phyloP scores from a whole-genome alignment of 2,329 filamentous ascomycete genomes.

The Aspergillus spinulosporus region DNA sequence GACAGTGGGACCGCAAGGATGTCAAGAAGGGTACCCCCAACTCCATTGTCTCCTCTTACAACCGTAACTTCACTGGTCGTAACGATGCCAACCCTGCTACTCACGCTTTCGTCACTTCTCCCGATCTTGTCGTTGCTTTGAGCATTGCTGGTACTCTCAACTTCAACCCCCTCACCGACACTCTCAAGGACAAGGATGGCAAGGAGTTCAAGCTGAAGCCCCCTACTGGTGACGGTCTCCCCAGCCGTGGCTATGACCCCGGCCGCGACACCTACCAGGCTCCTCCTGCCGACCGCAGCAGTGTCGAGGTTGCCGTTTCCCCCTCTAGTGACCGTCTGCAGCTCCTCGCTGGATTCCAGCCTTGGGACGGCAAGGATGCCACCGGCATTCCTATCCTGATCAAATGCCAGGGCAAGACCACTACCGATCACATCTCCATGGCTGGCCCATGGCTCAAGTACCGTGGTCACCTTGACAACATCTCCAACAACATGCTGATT shows the following conservation, averaged over 20 bases:
- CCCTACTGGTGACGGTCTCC: conserved; percentile 79
- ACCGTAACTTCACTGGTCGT: conserved; percentile 99
- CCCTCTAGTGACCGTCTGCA: conserved; percentile 93
- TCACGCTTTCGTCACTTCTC: conserved; percentile 89
- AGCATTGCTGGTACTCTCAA: conserved; percentile 78
- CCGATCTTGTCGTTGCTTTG: conserved; percentile 84
- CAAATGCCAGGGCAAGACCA: conserved; percentile 95
- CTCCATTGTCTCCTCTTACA: conserved; percentile 98
- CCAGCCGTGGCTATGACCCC: conserved; percentile 79
- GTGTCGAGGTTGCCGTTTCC: conserved; percentile 77
- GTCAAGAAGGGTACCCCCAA: conserved; percentile 95
- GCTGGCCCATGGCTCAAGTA: conserved; percentile 98
- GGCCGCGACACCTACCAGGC: conserved; percentile 95
- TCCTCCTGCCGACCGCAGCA: conserved; percentile 74
- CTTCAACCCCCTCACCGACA: conserved; percentile 95
- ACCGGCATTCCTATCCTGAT: conserved; percentile 84
- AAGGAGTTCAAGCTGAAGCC: conserved; percentile 88
- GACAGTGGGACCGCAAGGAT: conserved; percentile 91
- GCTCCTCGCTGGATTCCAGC: conserved; percentile 77
- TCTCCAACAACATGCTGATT: conserved; percentile 99
- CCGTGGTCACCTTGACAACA: conserved; percentile 98
- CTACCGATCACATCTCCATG: conserved; percentile 97
- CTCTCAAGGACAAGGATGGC: conserved; percentile 89
- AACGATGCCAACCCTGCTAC: conserved; percentile 96
- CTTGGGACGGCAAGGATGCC: conserved; percentile 93